Evolutionary conservation across 257 asterid species (phyloP), one percentile per base, ranked within the genome.

Genomic region (Phtheirospermum japonicum): DNA sequence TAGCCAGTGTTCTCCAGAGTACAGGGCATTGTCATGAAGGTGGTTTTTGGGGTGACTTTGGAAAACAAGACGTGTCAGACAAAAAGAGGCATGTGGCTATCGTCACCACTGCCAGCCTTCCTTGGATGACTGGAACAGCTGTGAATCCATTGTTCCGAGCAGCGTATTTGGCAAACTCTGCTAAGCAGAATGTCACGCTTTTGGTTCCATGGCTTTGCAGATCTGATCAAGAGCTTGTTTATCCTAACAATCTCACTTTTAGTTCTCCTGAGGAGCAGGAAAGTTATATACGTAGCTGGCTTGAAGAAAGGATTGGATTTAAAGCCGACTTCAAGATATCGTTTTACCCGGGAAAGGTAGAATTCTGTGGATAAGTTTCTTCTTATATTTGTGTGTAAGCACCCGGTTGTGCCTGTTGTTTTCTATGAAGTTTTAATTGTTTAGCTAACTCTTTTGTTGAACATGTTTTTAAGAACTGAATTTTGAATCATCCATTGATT

Each of bases 101-200:
- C 20, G 94, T 93, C 54, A 93, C 99, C 56, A 93, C 99, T 9
- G 99, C 99, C 67, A 89, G 99, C 78, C 99, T 93, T 73, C 99
- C 99, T 66, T 93, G 99, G 99, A 89, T 93, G 97, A 93, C 99
- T 0, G 99, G 97, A 70, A 93, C 99, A 49, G 95, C 99, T 71
- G 94, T 93, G 54, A 93, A 93, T 71, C 99, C 99, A 26, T 83
- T 93, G 68, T 93, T 89, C 71, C 92, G 99, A 51, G 99, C 99
- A 5, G 99, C 99, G 12, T 93, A 83, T 80, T 74, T 93, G 70
- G 95, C 99, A 42, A 82, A 90, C 67, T 77, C 90, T 57, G 85
- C 82, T 33, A 64, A 89, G 69, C 99, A 89, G 79, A 80, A 89
- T 67, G 99, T 93, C 67, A 89, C 96, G 0, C 85, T 93, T 28